Base-by-base conservation (phyloP, 176 grass and related monocot genomes). In the Aegilops speltoides region DNA sequence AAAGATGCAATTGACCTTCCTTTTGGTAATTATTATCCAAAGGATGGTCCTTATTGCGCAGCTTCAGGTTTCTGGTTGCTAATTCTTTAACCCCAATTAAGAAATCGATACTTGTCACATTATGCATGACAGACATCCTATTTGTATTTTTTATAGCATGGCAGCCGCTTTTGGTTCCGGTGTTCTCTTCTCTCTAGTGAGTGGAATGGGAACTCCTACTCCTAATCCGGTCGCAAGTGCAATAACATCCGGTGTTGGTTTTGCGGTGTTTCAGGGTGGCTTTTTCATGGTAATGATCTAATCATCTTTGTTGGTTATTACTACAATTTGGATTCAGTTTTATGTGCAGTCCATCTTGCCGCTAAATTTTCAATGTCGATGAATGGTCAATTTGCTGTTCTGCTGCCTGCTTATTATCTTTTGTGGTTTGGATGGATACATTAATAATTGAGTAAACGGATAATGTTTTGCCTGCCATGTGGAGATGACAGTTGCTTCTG, bases 121-220 rank as follows among this genome's bases (percentile, higher is more conserved):
- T 66, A 69, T 86, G 19, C 28, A 84, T 82, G 10, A 85, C 45
- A 68, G 20, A 73, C 76, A 34, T 69, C 19, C 61, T 89, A 3
- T 88, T 91, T 76, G 69, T 93, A 48, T 80, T 90, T 78, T 79
- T 28, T 93, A 59, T 83, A 98, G 91, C 78, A 89, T 98, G 89
- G 86, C 91, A 71, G 90, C 96, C 63, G 96, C 93, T 91, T 98
- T 98, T 74, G 93, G 96, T 90, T 98, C 96, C 33, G 96, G 96
- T 40, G 91, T 84, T 81, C 64, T 95, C 22, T 98, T 98, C 88
- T 95, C 96, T 26, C 74, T 98, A 80, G 91, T 92, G n/a, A 94
- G 96, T 76, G 96, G 96, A 76, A 92, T 94, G 90, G 96, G 91
- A 68, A 91, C 79, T 83, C 85, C 89, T 77, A 91, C 79, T 83